Evolutionary conservation across 257 asterid genomes (phyloP).

Genomic region (Rubia yunnanensis): DNA sequence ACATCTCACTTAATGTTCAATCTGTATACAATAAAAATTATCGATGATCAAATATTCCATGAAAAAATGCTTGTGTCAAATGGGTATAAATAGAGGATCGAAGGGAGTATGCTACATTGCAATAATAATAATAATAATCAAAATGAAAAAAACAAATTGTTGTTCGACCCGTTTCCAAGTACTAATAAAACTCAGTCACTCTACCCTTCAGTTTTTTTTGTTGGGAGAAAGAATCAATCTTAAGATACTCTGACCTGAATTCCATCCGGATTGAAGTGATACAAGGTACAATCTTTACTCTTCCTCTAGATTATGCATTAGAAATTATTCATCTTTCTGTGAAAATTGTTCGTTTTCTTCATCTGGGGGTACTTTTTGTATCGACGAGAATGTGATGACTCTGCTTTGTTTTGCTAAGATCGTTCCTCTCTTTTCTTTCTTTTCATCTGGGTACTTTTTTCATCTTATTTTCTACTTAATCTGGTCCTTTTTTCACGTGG

Average conservation of each 20-base stretch:
- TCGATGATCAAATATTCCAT: too few relatives aligned
- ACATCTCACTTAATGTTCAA: too few relatives aligned
- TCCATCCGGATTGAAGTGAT: background rate
- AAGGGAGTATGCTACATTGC: too few relatives aligned
- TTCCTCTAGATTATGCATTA: background rate
- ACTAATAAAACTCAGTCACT: background rate
- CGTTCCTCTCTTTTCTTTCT: background rate
- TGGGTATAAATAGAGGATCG: too few relatives aligned
- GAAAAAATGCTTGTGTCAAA: too few relatives aligned
- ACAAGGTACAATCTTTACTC: conserved; percentile 3
- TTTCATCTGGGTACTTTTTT: background rate
- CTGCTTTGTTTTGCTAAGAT: background rate
- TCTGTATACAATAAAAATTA: too few relatives aligned
- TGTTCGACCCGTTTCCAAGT: background rate
- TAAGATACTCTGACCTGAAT: background rate
- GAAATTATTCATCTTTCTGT: background rate
- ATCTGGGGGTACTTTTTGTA: background rate
- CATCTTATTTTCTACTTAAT: too few relatives aligned
- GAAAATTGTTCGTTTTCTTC: background rate
- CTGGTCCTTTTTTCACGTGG: too few relatives aligned
- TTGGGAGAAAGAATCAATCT: background rate
- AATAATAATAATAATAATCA: too few relatives aligned
- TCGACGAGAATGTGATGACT: background rate
- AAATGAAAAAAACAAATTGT: too few relatives aligned
- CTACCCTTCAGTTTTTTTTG: background rate